phyloP scores from a whole-genome alignment of 495 filamentous ascomycete species.

The Massariosphaeria phaeospora region DNA sequence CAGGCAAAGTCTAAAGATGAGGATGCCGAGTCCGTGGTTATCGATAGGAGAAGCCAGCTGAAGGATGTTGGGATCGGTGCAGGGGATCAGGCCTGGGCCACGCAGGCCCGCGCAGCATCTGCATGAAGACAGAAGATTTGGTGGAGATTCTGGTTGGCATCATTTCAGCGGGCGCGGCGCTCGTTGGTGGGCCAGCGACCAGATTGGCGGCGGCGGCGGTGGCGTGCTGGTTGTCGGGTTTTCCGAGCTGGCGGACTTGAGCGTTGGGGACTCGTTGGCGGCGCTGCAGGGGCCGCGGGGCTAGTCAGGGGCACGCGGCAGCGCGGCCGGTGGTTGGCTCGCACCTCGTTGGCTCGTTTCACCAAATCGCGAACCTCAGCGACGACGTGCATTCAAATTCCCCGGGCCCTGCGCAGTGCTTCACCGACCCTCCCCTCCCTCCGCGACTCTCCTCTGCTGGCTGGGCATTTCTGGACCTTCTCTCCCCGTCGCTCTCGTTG shows the following conservation, averaged over 20 bases:
- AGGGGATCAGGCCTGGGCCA: no score
- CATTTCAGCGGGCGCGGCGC: not conserved
- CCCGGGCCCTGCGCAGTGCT: not conserved
- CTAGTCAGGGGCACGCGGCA: not conserved
- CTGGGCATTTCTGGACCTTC: not conserved
- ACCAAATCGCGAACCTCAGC: not conserved
- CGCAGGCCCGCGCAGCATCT: no score
- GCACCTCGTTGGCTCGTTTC: constrained; percentile 5
- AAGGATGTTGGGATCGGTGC: no score
- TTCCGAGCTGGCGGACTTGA: no score
- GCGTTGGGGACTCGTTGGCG: not conserved
- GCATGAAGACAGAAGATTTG: no score
- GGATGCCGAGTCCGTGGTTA: no score
- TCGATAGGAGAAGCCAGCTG: no score
- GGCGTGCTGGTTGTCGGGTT: not conserved
- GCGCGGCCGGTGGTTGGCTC: constrained; percentile 10
- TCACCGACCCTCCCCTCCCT: not conserved
- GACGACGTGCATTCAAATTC: constrained; percentile 5
- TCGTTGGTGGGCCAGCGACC: not conserved
- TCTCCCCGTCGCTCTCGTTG: constrained; percentile 3
- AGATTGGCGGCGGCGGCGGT: constrained; percentile 3
- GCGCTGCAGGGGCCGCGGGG: not conserved
- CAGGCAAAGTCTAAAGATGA: no score
- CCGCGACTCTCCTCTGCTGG: not conserved
- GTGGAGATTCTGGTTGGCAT: no score